Percentiles rank a stretch among this genome's conserved stretches.
These are phyloP conservation scores for Aspergillus pseudoviridinutans DNA, from an alignment of 2,329 filamentous ascomycete genomes.

Conservation along the genomic window DNA sequence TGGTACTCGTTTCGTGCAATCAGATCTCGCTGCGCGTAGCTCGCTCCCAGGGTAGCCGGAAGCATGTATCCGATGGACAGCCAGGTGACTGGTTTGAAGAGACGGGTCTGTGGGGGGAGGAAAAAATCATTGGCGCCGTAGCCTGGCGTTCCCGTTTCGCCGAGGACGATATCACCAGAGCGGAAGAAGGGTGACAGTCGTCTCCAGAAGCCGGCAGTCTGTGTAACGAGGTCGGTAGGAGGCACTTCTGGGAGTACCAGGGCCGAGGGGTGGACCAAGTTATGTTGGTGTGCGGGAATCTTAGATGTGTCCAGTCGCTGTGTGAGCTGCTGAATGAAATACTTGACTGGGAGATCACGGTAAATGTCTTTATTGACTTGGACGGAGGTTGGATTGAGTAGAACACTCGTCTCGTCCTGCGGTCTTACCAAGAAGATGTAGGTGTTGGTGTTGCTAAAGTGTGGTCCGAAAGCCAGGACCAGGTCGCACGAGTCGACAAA, in stretches of 20 bases:
- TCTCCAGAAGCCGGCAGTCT: constrained; percentile 50
- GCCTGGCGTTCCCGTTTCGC: constrained; percentile 56
- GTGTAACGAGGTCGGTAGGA: constrained; percentile 37
- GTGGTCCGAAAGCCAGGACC: constrained; percentile 41
- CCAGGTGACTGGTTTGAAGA: constrained; percentile 55
- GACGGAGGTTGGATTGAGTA: constrained; percentile 72
- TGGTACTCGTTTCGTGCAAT: constrained; percentile 12
- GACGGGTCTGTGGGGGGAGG: constrained; percentile 47
- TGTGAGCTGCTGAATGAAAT: constrained; percentile 69
- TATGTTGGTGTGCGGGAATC: constrained; percentile 38
- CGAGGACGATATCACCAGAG: constrained; percentile 53
- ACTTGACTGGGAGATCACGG: constrained; percentile 71
- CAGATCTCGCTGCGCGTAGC: constrained; percentile 45
- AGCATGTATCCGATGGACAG: constrained; percentile 61
- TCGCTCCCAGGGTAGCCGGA: constrained; percentile 53
- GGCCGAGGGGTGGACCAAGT: constrained; percentile 12
- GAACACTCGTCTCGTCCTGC: constrained; percentile 71
- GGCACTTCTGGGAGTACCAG: constrained; percentile 45
- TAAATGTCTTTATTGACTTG: constrained; percentile 76
- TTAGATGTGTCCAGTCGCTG: constrained; percentile 55
- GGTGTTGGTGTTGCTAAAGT: constrained; percentile 44
- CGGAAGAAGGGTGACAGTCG: constrained; percentile 46
- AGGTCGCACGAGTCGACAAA: constrained; percentile 38
- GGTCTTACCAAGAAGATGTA: constrained; percentile 78
- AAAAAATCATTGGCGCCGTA: constrained; percentile 52